Evolutionary conservation across 306 rosid species (phyloP), one percentile per base, ranked within the genome.

Genomic region (Alnus rubra): DNA sequence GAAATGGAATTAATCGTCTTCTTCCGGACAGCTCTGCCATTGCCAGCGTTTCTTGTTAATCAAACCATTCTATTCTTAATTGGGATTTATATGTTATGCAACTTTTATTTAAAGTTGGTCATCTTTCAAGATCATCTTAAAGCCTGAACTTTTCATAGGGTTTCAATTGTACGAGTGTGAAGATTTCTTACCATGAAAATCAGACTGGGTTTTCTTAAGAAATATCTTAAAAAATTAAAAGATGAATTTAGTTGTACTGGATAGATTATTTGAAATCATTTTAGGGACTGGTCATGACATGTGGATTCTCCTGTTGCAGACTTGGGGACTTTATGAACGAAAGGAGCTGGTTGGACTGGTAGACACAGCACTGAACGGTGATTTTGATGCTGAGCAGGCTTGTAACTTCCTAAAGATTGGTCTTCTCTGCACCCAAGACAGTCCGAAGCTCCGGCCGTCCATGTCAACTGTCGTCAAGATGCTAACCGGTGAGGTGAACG

Each of bases 381-480:
- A 93, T 33, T 96, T 93, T 7, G 97, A 96, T 1, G 93, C 85
- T 0, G 99, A 89, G 89, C 90, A 93, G 86, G 99, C 98, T 5
- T 87, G 94, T 80, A 82, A 82, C 3, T 83, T 91, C 79, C 88
- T 96, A 72, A 93, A 89, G 85, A 88, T 96, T 63, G 93, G 91
- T 69, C 97, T 96, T 74, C 93, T 96, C 51, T 96, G 99, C 87
- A 93, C 99, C 5, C 99, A 96, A 76, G 97, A 93, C 81, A 65
- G 89, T 58, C 97, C 93, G 0, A 91, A 88, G 82, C 88, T 80
- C 63, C 89, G 99, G 74, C 99, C 99, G 9, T 83, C 99, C 13
- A 96, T 96, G 98, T 87, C 99, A 59, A 77, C 92, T 0, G 99
- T 93, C 80, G 93, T 96, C 30, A 90, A 90, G 92, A 91, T 96